Evolutionary conservation across 306 rosid species (phyloP).

Genomic region (Argentina anserina): DNA sequence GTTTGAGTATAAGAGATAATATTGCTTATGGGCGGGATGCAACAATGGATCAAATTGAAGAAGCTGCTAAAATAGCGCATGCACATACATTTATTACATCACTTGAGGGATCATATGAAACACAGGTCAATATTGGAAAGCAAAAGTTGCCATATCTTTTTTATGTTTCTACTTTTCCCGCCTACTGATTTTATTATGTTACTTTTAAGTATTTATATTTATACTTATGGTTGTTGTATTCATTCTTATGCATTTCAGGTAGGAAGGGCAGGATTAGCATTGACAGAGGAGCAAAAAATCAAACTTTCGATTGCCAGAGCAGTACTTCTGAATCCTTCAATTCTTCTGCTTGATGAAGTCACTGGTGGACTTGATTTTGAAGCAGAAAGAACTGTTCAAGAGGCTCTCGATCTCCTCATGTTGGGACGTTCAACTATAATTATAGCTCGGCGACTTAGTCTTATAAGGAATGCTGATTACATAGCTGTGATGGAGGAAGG

Average conservation of each 20-base stretch:
- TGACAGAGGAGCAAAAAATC: conserved; percentile 94
- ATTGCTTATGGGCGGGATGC: conserved; percentile 98
- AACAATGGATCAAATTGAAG: conserved; percentile 89
- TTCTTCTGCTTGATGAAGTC: conserved; percentile 97
- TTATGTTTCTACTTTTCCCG: conserved; percentile 13
- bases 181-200: conserved; percentile 8
- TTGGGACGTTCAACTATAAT: conserved; percentile 96
- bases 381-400: conserved; percentile 98
- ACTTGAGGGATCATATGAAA: conserved; percentile 73
- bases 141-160: neutral
- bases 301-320: conserved; percentile 98
- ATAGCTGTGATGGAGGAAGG: conserved; percentile 99
- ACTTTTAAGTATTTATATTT: conserved; percentile 4
- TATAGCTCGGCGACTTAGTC: conserved; percentile 99
- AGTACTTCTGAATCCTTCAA: conserved; percentile 91
- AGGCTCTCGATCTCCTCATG: conserved; percentile 95
- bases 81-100: conserved; percentile 98
- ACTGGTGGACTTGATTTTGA: conserved; percentile 99
- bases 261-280: conserved; percentile 84
- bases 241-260: conserved; percentile 58
- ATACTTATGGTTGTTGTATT: conserved; percentile 14
- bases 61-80: conserved; percentile 99
- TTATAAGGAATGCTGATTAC: conserved; percentile 95
- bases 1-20: conserved; percentile 96
- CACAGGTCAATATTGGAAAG: conserved; percentile 66